These are phyloP conservation scores for Penicillium paxilli DNA, from an alignment of 495 filamentous ascomycete genomes.

Conservation along the genomic window DNA sequence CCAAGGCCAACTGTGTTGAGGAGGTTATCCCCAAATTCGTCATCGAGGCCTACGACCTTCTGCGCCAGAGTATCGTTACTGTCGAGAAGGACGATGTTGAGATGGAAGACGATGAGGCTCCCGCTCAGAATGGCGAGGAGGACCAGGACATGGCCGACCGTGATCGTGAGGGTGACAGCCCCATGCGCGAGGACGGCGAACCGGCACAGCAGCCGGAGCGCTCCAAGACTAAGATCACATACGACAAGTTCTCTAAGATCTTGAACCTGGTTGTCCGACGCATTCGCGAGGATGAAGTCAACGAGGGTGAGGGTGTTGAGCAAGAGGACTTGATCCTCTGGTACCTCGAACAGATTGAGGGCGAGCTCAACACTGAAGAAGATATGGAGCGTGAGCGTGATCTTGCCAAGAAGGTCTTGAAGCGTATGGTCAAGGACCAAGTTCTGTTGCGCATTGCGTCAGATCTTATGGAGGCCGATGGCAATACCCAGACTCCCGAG, in stretches of 20 bases:
- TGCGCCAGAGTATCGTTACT: conserved; percentile 92
- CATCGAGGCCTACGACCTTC: conserved; percentile 82
- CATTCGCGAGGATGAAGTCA: conserved; percentile 73
- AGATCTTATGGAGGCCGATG: conserved; percentile 61
- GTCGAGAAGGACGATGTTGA: conserved; percentile 98
- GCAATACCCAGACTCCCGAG: conserved; percentile 43
- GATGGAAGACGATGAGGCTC: conserved; percentile 82
- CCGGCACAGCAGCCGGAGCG: conserved; percentile 42
- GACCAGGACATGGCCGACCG: conserved; percentile 45
- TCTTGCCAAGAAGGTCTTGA: conserved; percentile 84
- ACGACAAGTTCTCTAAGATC: conserved; percentile 91
- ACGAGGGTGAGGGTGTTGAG: conserved; percentile 82
- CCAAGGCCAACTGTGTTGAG: conserved; percentile 94
- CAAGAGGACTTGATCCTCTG: conserved; percentile 82
- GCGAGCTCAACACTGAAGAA: conserved; percentile 75
- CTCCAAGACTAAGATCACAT: conserved; percentile 85
- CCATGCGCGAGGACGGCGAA: conserved; percentile 60
- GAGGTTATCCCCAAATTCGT: conserved; percentile 85
- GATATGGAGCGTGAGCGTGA: conserved; percentile 75
- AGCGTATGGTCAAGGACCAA: conserved; percentile 96
- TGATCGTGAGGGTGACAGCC: conserved; percentile 67
- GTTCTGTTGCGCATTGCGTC: conserved; percentile 90
- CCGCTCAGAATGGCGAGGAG: conserved; percentile 21
- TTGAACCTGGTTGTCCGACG: conserved; percentile 79
- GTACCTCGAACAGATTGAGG: conserved; percentile 94